Base-by-base conservation (phyloP, 1,139 yeast species). In the Pichia sp. region DNA sequence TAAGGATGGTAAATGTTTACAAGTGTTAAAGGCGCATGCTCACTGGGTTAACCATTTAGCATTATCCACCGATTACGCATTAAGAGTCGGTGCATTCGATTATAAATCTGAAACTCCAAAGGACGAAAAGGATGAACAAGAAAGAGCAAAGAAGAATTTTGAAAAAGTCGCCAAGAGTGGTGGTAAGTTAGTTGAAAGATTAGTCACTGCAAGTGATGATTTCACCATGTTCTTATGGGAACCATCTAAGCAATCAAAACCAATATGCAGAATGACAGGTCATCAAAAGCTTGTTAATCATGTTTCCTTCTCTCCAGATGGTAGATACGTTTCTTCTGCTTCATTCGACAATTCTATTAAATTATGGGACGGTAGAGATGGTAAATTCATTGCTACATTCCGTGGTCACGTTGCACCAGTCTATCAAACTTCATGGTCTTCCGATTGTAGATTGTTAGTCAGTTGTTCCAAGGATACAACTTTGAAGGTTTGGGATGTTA, bases 221-320 rank as follows among this genome's bases (percentile, higher is more conserved):
- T 91, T 93, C 67, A 93, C 99, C 38, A 93, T 94, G 97, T 93
- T 85, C 60, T 71, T 94, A 53, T 93, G 99, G 99, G 96, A 90
- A 61, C 97, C 97, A 14, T 68, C 81, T 44, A 85, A 81, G 64
- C 73, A 85, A 2, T 74, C 76, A 38, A 93, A 91, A 65, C 99
- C 99, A 0, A 67, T 93, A 9, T 81, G 89, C 49, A 77, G 99
- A 60, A 85, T 93, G 94, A 90, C 96, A 1, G 99, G 99, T 22
- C 99, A 93, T 67, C 99, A 93, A 64, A 93, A 93, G 67, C 74
- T 91, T 33, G 99, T 93, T 24, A 93, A 93, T 62, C 98, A 93
- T 65, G 99, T 93, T 8, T 83, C 91, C 9, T 93, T 93, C 63
- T 86, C 96, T 1, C 99, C 99, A 3, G 98, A 93, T 66, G 98